Evolutionary conservation across 495 filamentous ascomycete species (phyloP).

Genomic region (Trichoderma reesei): DNA sequence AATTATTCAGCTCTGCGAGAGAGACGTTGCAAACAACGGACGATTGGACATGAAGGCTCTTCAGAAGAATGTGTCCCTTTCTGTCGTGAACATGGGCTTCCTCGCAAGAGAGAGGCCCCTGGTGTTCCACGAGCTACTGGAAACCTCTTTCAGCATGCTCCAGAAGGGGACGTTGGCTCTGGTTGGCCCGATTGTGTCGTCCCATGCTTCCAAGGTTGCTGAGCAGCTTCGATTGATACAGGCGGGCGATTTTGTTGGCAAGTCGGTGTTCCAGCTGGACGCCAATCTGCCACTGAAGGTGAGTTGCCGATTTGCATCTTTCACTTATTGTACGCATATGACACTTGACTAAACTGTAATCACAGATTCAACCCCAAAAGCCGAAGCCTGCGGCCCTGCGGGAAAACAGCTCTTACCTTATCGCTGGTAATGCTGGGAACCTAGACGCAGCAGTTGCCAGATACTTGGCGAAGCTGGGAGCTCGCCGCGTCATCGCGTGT

Average conservation of each 20-base stretch:
- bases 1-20: constrained; percentile 44
- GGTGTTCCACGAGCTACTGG: constrained; percentile 19
- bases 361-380: neutral
- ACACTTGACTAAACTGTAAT: neutral
- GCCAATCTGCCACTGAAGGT: neutral
- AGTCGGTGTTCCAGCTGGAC: constrained; percentile 35
- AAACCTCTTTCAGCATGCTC: constrained; percentile 23
- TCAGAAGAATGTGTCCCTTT: constrained; percentile 29
- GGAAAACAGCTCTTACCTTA: constrained; percentile 27
- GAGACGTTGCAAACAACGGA: constrained; percentile 18
- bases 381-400: neutral
- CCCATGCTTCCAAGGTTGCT: constrained; percentile 31
- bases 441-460: constrained; percentile 39
- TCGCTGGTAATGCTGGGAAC: constrained; percentile 42
- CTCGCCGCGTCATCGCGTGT: constrained; percentile 26
- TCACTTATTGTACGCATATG: no score
- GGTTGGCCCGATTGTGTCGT: constrained; percentile 27
- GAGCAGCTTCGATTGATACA: constrained; percentile 40
- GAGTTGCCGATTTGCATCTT: neutral
- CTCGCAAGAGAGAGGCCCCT: constrained; percentile 21
- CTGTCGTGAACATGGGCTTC: constrained; percentile 31
- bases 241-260: constrained; percentile 42
- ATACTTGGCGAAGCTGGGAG: constrained; percentile 38
- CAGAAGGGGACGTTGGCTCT: constrained; percentile 18
- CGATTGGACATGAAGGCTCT: constrained; percentile 35